Conservation (phyloP, 225 moss, liverwort and hornwort species). For the Ulota crispa region DNA sequence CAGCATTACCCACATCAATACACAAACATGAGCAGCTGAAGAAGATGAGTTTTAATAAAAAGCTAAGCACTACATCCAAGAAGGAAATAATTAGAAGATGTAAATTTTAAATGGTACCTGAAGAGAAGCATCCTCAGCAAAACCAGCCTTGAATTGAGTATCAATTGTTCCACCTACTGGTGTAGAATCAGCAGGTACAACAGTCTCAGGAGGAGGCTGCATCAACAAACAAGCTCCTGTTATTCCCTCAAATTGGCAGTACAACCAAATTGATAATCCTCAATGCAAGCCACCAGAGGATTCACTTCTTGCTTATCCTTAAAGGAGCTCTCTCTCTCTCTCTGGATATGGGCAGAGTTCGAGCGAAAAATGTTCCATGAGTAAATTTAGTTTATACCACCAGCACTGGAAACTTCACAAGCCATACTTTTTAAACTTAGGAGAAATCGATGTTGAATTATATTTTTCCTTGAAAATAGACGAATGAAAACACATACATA, state of each 20-base stretch:
- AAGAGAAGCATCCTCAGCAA: conserved; percentile 78
- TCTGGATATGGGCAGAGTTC: not conserved
- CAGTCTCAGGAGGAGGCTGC: conserved; percentile 70
- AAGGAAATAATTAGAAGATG: not conserved
- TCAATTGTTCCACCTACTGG: conserved; percentile 56
- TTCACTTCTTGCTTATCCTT: not conserved
- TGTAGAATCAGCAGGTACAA: conserved; percentile 69
- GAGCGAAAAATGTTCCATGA: not conserved
- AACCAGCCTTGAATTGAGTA: conserved; percentile 71
- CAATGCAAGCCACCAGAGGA: conserved; percentile 16
- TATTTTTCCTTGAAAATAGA: not conserved
- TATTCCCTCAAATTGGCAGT: not conserved
- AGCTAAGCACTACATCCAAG: not conserved
- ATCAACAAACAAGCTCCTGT: conserved; percentile 5
- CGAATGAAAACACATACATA: conserved; percentile 28
- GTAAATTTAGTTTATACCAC: not conserved
- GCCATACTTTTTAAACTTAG: not conserved
- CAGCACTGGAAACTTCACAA: not conserved
- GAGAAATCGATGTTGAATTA: not conserved
- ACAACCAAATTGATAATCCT: not conserved
- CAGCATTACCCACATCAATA: conserved; percentile 23
- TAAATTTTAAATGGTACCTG: conserved; percentile 38
- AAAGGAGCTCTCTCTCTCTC: not conserved
- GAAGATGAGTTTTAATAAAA: not conserved
- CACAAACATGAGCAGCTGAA: conserved; percentile 3